Evolutionary conservation across 2,329 filamentous ascomycete species (phyloP).

Genomic region (Fusarium napiforme): DNA sequence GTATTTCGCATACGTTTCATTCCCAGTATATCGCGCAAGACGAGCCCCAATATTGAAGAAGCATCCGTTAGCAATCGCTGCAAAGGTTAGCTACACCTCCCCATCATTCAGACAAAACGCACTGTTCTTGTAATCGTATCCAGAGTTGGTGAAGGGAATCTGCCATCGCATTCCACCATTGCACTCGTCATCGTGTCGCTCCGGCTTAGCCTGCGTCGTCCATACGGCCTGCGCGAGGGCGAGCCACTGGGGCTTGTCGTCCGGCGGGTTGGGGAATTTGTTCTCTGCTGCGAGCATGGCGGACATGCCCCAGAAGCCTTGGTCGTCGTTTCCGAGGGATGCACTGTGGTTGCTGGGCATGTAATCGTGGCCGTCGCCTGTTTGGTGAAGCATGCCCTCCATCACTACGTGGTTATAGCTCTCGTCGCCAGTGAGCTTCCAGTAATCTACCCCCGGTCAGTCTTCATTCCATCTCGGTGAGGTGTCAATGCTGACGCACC

Average conservation of each 20-base stretch:
- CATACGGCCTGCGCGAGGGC: conserved; percentile 77
- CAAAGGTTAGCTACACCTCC: neutral
- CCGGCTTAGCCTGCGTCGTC: conserved; percentile 66
- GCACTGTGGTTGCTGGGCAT: conserved; percentile 69
- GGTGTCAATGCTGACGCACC: conserved; percentile 43
- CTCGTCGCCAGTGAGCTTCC: conserved; percentile 72
- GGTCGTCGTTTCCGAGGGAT: conserved; percentile 75
- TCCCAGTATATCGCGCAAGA: conserved; percentile 76
- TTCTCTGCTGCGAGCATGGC: conserved; percentile 75
- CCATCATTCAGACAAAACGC: conserved; percentile 26
- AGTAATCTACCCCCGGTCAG: conserved; percentile 62
- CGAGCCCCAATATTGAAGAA: conserved; percentile 75
- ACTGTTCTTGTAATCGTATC: conserved; percentile 81
- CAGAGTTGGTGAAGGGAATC: conserved; percentile 77
- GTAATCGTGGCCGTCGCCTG: conserved; percentile 66
- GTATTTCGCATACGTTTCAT: conserved; percentile 71
- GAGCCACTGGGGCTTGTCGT: conserved; percentile 67
- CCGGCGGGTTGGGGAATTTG: conserved; percentile 68
- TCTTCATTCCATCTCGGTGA: accelerated
- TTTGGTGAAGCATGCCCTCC: conserved; percentile 67
- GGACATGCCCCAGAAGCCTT: conserved; percentile 76
- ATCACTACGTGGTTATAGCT: conserved; percentile 70
- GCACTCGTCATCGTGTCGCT: conserved; percentile 74
- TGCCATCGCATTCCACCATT: conserved; percentile 81
- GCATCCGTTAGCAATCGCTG: conserved; percentile 69